phyloP scores from a whole-genome alignment of 202 grass and related monocot genomes.

The Hordeum pubiflorum region DNA sequence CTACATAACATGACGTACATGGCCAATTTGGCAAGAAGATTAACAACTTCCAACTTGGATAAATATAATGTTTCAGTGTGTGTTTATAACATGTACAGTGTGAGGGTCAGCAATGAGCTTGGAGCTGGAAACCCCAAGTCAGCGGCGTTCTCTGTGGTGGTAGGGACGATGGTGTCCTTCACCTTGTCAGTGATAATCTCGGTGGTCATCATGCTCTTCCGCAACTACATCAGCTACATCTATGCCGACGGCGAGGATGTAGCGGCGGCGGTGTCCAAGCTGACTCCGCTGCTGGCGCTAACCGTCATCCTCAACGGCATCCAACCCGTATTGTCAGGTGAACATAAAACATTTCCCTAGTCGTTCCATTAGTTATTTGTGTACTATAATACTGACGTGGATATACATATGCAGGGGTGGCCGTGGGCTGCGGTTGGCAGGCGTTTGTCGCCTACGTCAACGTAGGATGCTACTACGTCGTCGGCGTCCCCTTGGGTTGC shows the following conservation, averaged over 20 bases:
- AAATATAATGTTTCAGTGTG: too few species aligned
- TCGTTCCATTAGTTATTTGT: too few species aligned
- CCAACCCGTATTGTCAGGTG: not conserved
- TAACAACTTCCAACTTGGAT: too few species aligned
- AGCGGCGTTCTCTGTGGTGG: not conserved
- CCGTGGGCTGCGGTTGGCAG: conserved; percentile 75
- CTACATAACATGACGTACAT: too few species aligned
- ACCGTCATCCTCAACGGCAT: not conserved
- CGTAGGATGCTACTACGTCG: conserved; percentile 55
- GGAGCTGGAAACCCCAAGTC: not conserved
- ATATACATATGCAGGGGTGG: conserved; percentile 30
- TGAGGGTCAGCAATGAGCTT: not conserved
- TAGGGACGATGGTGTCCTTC: not conserved
- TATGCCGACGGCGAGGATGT: not conserved
- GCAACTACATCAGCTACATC: not conserved
- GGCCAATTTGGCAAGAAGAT: too few species aligned
- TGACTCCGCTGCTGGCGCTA: not conserved
- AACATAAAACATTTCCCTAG: not conserved
- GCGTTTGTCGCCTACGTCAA: conserved; percentile 66
- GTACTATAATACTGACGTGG: not conserved
- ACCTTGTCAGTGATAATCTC: not conserved
- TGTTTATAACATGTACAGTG: not conserved
- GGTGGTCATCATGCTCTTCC: not conserved
- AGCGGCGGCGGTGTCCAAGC: not conserved
- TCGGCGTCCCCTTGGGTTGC: conserved; percentile 46